These are phyloP conservation scores for Zostera marina DNA, from an alignment of 116 monocot genomes.

Conservation along the genomic window DNA sequence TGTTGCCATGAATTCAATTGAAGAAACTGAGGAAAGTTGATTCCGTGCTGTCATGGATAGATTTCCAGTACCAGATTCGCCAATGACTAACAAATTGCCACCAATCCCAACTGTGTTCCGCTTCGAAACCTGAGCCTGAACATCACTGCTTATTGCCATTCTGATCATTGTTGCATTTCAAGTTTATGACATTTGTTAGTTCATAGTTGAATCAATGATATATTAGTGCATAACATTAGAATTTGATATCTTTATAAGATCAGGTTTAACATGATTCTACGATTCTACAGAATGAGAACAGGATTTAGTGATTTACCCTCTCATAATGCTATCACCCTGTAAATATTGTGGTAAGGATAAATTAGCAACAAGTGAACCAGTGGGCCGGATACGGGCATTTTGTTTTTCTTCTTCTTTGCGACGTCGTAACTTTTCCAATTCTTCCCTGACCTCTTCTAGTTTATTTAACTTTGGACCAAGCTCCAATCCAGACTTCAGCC, in stretches of 20 bases:
- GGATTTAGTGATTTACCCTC: slow-evolving; percentile 48
- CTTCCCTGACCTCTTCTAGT: slow-evolving; percentile 78
- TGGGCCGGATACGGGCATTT: slow-evolving; percentile 34
- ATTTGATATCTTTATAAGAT: too few relatives aligned
- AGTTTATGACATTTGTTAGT: background rate
- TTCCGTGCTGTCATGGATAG: slow-evolving; percentile 49
- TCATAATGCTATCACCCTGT: slow-evolving; percentile 57
- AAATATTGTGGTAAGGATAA: slow-evolving; percentile 74
- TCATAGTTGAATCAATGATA: background rate
- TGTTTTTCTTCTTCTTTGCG: slow-evolving; percentile 56
- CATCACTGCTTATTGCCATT: slow-evolving; percentile 78
- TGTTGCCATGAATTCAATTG: slow-evolving; percentile 82
- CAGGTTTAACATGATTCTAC: background rate
- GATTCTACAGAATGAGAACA: background rate
- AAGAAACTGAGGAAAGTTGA: slow-evolving; percentile 62
- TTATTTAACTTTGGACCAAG: slow-evolving; percentile 69
- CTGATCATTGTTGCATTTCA: slow-evolving; percentile 17
- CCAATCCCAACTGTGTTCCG: slow-evolving; percentile 42
- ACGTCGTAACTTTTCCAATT: slow-evolving; percentile 57
- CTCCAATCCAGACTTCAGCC: slow-evolving; percentile 69
- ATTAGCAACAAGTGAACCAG: slow-evolving; percentile 53
- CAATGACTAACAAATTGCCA: slow-evolving; percentile 73
- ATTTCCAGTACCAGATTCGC: slow-evolving; percentile 61
- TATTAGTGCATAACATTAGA: background rate
- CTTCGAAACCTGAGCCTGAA: slow-evolving; percentile 80